Evolutionary conservation across 2,329 filamentous ascomycete species (phyloP).

Genomic region (Fusarium sarcochroum): DNA sequence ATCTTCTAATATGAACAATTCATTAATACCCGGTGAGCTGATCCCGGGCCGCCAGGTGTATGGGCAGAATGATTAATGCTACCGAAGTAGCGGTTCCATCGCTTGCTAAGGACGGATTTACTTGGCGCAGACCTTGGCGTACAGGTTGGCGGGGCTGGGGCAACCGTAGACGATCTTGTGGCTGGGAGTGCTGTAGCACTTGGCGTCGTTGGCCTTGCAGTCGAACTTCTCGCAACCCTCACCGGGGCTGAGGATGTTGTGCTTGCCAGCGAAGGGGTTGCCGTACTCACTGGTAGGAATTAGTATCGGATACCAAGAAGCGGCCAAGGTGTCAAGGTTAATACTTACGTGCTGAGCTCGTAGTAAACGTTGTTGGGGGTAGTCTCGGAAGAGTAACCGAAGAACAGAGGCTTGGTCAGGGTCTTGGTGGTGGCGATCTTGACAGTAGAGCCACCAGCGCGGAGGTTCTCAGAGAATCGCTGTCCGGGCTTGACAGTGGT

Average conservation of each 20-base stretch:
- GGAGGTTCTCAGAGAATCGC: constrained; percentile 55
- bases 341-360: constrained; percentile 54
- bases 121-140: constrained; percentile 49
- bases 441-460: constrained; percentile 56
- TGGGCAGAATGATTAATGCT: background rate
- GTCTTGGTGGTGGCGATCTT: constrained; percentile 58
- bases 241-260: constrained; percentile 56
- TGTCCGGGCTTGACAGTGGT: constrained; percentile 53
- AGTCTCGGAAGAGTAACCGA: constrained; percentile 58
- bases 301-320: fast-evolving
- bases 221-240: constrained; percentile 56
- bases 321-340: fast-evolving
- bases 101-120: constrained; percentile 7
- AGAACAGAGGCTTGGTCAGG: constrained; percentile 56
- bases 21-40: background rate
- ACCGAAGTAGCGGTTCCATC: background rate
- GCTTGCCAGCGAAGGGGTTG: constrained; percentile 57
- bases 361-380: constrained; percentile 58
- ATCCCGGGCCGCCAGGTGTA: background rate
- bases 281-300: constrained; percentile 49
- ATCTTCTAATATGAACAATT: constrained; percentile 15
- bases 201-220: constrained; percentile 53
- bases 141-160: constrained; percentile 57
- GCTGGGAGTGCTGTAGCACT: constrained; percentile 58
- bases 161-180: constrained; percentile 58